A percentile compares a stretch with the other conserved stretches of the same genome.
Conservation (phyloP, 805 yeast species). For the Candida vartiovaarae region DNA sequence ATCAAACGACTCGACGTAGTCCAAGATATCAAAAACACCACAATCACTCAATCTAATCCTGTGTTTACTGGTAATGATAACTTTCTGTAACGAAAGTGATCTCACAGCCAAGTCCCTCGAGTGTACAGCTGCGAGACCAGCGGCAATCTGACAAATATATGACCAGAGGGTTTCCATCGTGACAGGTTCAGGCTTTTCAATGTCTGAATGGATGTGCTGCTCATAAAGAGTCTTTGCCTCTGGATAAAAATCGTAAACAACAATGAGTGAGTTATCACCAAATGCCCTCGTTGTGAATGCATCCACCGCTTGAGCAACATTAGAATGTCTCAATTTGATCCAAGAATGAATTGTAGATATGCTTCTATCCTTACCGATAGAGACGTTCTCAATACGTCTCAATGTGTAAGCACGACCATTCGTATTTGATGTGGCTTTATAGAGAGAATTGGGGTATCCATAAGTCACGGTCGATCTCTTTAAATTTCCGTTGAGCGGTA, state of each 20-base stretch:
- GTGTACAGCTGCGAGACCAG: slow-evolving; percentile 66
- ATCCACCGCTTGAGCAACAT: slow-evolving; percentile 63
- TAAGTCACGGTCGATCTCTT: slow-evolving; percentile 31
- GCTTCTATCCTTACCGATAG: slow-evolving; percentile 47
- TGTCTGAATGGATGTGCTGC: slow-evolving; percentile 46
- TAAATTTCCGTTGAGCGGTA: slow-evolving; percentile 59
- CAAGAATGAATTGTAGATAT: slow-evolving; percentile 60
- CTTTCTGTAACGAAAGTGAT: slow-evolving; percentile 54
- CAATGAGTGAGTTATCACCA: slow-evolving; percentile 67
- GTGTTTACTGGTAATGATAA: slow-evolving; percentile 65
- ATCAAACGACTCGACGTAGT: slow-evolving; percentile 27
- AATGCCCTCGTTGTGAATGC: slow-evolving; percentile 85
- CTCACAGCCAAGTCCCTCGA: slow-evolving; percentile 56
- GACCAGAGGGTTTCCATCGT: slow-evolving; percentile 69
- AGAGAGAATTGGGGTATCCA: slow-evolving; percentile 55
- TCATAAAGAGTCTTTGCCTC: slow-evolving; percentile 64
- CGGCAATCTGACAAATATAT: slow-evolving; percentile 66
- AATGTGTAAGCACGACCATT: slow-evolving; percentile 77
- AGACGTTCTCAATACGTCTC: slow-evolving; percentile 62
- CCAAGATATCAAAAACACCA: slow-evolving; percentile 64
- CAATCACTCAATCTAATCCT: slow-evolving; percentile 65
- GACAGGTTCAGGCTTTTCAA: slow-evolving; percentile 37
- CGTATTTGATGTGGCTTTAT: slow-evolving; percentile 70
- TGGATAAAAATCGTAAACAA: slow-evolving; percentile 85
- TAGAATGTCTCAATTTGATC: slow-evolving; percentile 49